Evolutionary conservation across 1,284 basidiomycete genomes (phyloP), one percentile per base, ranked within the genome.

Genomic region (Naganishia sp.): DNA sequence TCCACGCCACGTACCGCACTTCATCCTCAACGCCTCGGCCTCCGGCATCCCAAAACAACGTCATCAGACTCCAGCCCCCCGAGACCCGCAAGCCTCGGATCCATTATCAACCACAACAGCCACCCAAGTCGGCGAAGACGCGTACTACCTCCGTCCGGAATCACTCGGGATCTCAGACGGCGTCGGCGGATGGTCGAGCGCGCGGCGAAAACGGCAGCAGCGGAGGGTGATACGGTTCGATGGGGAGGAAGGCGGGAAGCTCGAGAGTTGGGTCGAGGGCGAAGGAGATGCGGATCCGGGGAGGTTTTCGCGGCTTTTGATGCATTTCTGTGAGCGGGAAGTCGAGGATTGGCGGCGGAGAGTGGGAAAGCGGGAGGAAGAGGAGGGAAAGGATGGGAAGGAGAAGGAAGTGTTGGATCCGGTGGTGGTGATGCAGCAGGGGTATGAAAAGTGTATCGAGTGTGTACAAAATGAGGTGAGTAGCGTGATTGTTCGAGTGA

Each of bases 381-480:
- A 45, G 21, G 39, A 18, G 21, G 31, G 25, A 9, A 46, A 54
- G 23, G 23, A 45, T 54, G 56, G 41, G 21, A 31, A n/a, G 13
- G 23, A 39, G 6, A 47, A 25, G 31, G n/a, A 72, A 41, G 71
- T 76, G 17, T 72, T 83, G 42, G 81, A 85, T 72, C 84, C 85
- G 0, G 82, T 85, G 52, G 82, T 84, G 54, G 80, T 86, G 53
- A 82, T 86, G 79, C 84, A 85, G 71, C 75, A 75, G 46, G 84
- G 84, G 0, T 85, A 82, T 75, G 84, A 85, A 67, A 82, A 83
- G 53, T 83, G 82, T 69, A 73, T 80, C 66, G 73, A 76, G 21
- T 82, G 76, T 72, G 79, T 80, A 25, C 75, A 75, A 6, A 67
- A 74, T 6, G 80, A 82, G 75, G 80, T 82, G 63, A 69, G 77